Conservation (phyloP, 2,329 filamentous ascomycete species). For the Cercospora nicotianae region DNA sequence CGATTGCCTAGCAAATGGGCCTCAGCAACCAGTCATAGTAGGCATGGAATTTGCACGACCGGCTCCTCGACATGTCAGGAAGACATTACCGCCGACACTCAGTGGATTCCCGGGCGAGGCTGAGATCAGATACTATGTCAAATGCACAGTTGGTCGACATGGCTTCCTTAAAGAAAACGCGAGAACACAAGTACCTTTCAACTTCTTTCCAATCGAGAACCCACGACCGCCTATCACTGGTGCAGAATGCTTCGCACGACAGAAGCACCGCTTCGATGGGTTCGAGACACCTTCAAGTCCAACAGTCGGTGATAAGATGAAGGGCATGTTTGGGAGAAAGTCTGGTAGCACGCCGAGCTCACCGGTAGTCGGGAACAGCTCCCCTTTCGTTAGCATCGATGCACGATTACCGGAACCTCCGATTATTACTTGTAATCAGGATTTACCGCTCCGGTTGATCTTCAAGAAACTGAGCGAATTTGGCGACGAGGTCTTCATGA, state of each 20-base stretch:
- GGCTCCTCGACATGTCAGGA: conserved; percentile 68
- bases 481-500: conserved; percentile 69
- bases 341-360: conserved; percentile 21
- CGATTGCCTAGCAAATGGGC: conserved; percentile 54
- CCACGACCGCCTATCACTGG: conserved; percentile 66
- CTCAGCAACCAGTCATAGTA: conserved; percentile 45
- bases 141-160: conserved; percentile 89
- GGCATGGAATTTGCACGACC: conserved; percentile 49
- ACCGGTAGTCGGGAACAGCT: conserved; percentile 34
- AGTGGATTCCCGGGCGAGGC: conserved; percentile 84
- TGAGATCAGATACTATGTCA: conserved; percentile 91
- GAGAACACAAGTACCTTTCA: conserved; percentile 64
- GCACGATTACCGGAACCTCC: conserved; percentile 83
- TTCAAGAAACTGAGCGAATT: conserved; percentile 72
- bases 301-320: conserved; percentile 52
- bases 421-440: conserved; percentile 85
- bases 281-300: conserved; percentile 22
- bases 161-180: conserved; percentile 90
- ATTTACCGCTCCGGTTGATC: conserved; percentile 76
- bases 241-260: conserved; percentile 81
- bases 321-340: conserved; percentile 58
- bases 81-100: conserved; percentile 83
- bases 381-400: conserved; percentile 70
- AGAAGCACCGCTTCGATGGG: conserved; percentile 61
- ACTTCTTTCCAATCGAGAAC: conserved; percentile 89